phyloP scores from a whole-genome alignment of 805 yeast species.

The Cephaloascus albidus region DNA sequence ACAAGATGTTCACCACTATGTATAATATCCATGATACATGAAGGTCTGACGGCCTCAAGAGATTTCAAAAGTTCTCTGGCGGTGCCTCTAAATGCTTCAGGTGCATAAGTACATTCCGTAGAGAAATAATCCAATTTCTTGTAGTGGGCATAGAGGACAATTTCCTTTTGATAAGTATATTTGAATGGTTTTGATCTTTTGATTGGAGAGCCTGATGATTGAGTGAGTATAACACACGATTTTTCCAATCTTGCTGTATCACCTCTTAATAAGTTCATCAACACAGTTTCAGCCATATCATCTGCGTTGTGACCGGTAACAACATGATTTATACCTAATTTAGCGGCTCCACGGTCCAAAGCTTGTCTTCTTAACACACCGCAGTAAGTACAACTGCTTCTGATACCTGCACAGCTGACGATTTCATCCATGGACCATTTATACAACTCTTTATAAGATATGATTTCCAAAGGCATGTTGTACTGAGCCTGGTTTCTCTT shows the following conservation, averaged over 20 bases:
- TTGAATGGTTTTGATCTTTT: conserved; percentile 94
- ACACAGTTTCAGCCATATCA: conserved; percentile 97
- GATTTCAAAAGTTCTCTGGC: conserved; percentile 89
- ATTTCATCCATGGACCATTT: conserved; percentile 99
- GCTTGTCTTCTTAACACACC: conserved; percentile 97
- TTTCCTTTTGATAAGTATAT: conserved; percentile 93
- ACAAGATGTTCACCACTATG: conserved; percentile 86
- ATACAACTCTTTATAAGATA: conserved; percentile 81
- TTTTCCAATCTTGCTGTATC: conserved; percentile 88
- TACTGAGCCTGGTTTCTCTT: conserved; percentile 86
- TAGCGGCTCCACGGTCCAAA: conserved; percentile 88
- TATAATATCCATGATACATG: conserved; percentile 89
- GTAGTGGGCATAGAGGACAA: conserved; percentile 94
- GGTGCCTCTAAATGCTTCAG: conserved; percentile 97
- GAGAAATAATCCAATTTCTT: conserved; percentile 91
- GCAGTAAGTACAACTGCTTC: conserved; percentile 95
- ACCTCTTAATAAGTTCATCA: conserved; percentile 93
- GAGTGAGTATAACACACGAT: conserved; percentile 80
- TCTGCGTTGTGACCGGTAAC: conserved; percentile 99
- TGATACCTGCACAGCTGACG: conserved; percentile 86
- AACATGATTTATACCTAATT: conserved; percentile 76
- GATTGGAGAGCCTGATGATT: conserved; percentile 77
- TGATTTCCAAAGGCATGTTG: conserved; percentile 66
- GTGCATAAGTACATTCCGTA: conserved; percentile 96
- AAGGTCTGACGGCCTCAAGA: conserved; percentile 82